These are phyloP conservation scores for Xenoacremonium recifei DNA, from an alignment of 2,329 filamentous ascomycete species.

Conservation along the genomic window DNA sequence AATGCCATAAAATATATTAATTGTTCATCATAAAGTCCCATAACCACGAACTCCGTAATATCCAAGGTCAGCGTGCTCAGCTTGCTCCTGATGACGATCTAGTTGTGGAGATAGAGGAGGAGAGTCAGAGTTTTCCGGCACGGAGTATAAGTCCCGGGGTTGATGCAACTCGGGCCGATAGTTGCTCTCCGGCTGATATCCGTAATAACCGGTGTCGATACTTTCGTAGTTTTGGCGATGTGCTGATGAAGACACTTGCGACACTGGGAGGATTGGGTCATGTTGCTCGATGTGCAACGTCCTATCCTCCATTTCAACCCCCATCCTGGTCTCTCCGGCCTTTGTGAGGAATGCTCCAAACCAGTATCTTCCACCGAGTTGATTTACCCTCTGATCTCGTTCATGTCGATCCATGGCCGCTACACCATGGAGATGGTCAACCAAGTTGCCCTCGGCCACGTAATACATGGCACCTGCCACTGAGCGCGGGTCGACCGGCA, in stretches of 20 bases:
- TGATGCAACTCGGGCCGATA: too few relatives aligned
- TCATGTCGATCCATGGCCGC: slow-evolving; percentile 17
- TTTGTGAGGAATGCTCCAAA: slow-evolving; percentile 21
- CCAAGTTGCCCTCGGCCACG: slow-evolving; percentile 28
- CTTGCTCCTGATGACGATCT: too few relatives aligned
- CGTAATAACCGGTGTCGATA: slow-evolving; percentile 20
- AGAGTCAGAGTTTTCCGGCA: too few relatives aligned
- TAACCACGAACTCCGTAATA: background rate
- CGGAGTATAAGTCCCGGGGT: too few relatives aligned
- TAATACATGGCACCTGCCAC: slow-evolving; percentile 47
- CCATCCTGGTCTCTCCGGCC: slow-evolving; percentile 17
- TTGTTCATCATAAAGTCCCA: background rate
- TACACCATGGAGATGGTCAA: slow-evolving; percentile 22
- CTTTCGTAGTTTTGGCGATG: slow-evolving; percentile 4
- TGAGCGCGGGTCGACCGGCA: slow-evolving; percentile 47
- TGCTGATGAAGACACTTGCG: background rate
- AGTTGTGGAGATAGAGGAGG: too few relatives aligned
- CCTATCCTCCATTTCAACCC: slow-evolving; percentile 25
- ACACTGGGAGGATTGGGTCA: background rate
- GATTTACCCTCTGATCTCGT: slow-evolving; percentile 17
- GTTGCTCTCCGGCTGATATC: slow-evolving; percentile 10
- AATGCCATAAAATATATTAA: background rate
- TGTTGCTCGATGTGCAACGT: slow-evolving; percentile 9
- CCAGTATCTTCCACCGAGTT: slow-evolving; percentile 22
- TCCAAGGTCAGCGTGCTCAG: background rate